Evolutionary conservation across 75 land plant genomes (phyloP).

Genomic region (Gnetum montanum): DNA sequence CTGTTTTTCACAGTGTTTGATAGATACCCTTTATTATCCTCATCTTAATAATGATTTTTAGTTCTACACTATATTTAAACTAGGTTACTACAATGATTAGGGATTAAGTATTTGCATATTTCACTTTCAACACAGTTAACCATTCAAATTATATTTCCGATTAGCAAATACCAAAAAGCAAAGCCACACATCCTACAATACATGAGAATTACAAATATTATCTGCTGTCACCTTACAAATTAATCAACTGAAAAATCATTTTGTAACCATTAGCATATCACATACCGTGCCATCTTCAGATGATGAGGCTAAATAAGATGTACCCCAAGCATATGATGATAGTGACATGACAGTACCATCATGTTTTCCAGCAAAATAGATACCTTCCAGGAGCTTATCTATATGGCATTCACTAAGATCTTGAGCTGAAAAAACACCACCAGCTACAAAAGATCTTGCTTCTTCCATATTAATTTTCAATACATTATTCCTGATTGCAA

Average conservation of each 20-base stretch:
- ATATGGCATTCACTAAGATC: slow-evolving; percentile 57
- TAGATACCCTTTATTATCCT: no score
- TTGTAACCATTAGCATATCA: background rate
- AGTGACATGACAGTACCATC: slow-evolving; percentile 80
- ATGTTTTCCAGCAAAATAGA: slow-evolving; percentile 65
- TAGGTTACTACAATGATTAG: background rate
- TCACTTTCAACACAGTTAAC: no score
- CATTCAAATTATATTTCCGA: no score
- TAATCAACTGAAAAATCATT: background rate
- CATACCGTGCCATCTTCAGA: slow-evolving; percentile 93
- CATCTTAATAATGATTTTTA: no score
- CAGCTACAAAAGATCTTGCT: slow-evolving; percentile 31
- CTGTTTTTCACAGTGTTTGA: no score
- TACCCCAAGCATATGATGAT: slow-evolving; percentile 67
- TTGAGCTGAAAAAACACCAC: slow-evolving; percentile 51
- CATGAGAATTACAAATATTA: background rate
- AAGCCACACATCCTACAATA: no score
- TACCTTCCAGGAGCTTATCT: slow-evolving; percentile 71
- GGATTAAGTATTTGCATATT: background rate
- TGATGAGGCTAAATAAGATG: slow-evolving; percentile 71
- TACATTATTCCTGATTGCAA: slow-evolving; percentile 66
- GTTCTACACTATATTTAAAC: no score
- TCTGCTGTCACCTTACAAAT: background rate
- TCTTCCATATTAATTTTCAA: slow-evolving; percentile 69
- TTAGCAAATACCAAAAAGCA: no score